A percentile compares a stretch with the other conserved stretches of the same genome.
These are phyloP conservation scores for Tetragonia tetragonoides DNA, from an alignment of 148 eudicot species.

Conservation along the genomic window DNA sequence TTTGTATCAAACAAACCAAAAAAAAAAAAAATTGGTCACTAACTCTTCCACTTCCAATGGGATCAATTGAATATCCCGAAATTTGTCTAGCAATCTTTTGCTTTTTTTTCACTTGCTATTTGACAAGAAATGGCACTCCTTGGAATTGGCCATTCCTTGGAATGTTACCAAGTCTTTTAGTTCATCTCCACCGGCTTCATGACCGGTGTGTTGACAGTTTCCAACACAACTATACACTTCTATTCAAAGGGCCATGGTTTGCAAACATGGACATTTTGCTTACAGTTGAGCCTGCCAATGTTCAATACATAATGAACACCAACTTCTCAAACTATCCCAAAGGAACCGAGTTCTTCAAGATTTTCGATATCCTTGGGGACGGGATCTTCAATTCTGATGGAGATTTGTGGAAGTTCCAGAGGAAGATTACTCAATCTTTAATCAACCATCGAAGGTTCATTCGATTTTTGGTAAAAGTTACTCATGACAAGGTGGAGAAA, in stretches of 20 bases:
- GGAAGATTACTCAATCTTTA: conserved; percentile 23
- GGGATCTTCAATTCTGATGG: conserved; percentile 36
- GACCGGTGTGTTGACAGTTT: conserved; percentile 24
- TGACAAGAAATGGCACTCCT: conserved; percentile 34
- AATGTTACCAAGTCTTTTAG: conserved; percentile 30
- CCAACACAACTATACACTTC: conserved; percentile 17
- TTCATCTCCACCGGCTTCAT: conserved; percentile 23
- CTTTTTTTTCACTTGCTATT: conserved; percentile 30
- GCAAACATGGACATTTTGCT: conserved; percentile 31
- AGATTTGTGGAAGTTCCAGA: conserved; percentile 31
- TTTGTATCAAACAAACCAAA: neutral
- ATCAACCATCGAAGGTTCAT: conserved; percentile 28
- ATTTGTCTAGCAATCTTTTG: conserved; percentile 25
- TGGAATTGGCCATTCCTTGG: conserved; percentile 35
- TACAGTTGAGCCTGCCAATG: conserved; percentile 29
- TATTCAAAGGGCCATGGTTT: conserved; percentile 35
- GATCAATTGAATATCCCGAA: conserved; percentile 32
- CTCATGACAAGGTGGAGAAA: conserved; percentile 25
- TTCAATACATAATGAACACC: conserved; percentile 33
- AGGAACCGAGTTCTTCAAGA: conserved; percentile 28
- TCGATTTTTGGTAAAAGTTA: conserved; percentile 26
- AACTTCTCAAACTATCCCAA: conserved; percentile 34
- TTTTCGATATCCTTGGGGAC: conserved; percentile 33
- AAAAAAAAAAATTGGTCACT: neutral
- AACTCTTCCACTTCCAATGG: conserved; percentile 1